These are phyloP conservation scores for Begonia masoniana DNA, from an alignment of 306 rosid species.

Conservation along the genomic window DNA sequence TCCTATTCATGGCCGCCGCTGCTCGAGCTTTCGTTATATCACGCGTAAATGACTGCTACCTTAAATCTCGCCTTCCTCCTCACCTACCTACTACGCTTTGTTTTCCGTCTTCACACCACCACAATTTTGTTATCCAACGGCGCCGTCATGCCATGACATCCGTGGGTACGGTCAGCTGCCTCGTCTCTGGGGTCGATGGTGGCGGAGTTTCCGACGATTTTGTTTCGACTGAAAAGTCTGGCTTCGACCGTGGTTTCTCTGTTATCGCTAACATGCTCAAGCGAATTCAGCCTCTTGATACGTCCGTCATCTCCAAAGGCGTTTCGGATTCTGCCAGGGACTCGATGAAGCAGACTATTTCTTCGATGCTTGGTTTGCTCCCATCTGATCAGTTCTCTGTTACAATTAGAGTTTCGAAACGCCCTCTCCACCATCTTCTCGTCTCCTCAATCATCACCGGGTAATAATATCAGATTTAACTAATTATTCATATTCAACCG, in stretches of 20 bases:
- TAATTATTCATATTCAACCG: no score
- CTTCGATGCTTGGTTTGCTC: constrained; percentile 79
- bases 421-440: constrained; percentile 65
- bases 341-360: constrained; percentile 95
- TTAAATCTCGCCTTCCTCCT: constrained; percentile 27
- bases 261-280: constrained; percentile 82
- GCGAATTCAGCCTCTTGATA: constrained; percentile 75
- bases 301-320: constrained; percentile 71
- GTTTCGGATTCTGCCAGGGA: constrained; percentile 68
- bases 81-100: constrained; percentile 9
- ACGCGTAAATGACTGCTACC: constrained; percentile 36
- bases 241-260: constrained; percentile 59
- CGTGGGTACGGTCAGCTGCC: constrained; percentile 22
- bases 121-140: constrained; percentile 7
- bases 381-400: constrained; percentile 89
- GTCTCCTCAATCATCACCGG: constrained; percentile 89
- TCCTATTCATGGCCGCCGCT: constrained; percentile 46
- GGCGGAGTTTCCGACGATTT: constrained; percentile 76
- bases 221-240: constrained; percentile 62
- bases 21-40: constrained; percentile 50
- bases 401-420: constrained; percentile 40
- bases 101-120: not conserved
- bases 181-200: constrained; percentile 55
- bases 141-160: constrained; percentile 14
- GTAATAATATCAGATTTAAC: constrained; percentile 17